Evolutionary conservation across 768 basidiomycete species (phyloP).

Genomic region (Amanita polypyramis): DNA sequence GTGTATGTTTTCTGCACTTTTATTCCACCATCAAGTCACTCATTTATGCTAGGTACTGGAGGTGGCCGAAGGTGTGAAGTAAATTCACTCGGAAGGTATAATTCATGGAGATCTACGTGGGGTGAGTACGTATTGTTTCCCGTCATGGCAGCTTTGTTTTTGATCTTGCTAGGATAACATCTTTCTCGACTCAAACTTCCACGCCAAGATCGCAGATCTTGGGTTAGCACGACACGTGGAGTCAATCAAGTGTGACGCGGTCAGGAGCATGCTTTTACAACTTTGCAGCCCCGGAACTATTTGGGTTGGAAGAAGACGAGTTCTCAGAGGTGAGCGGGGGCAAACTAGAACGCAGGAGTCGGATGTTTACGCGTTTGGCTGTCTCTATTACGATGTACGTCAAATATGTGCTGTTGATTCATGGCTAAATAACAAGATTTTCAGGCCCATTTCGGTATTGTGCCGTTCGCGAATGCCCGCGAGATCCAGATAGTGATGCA

Average conservation of each 20-base stretch:
- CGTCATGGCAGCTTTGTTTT: neutral
- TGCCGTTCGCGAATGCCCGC: neutral
- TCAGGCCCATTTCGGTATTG: neutral
- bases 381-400: slow-evolving; percentile 1
- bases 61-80: slow-evolving; percentile 1
- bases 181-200: neutral
- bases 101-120: slow-evolving; percentile 1
- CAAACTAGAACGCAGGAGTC: neutral
- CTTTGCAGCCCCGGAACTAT: neutral
- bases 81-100: slow-evolving; percentile 1
- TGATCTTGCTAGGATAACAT: neutral
- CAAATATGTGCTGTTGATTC: neutral
- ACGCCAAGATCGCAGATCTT: neutral
- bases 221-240: neutral
- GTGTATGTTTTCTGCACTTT: neutral
- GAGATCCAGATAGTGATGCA: neutral
- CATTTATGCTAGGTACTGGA: neutral
- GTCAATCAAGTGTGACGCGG: neutral
- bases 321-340: neutral
- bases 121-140: neutral
- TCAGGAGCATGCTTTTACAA: neutral
- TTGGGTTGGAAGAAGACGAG: neutral
- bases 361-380: slow-evolving; percentile 3
- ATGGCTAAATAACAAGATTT: neutral
- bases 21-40: neutral